Evolutionary conservation across 169 alveolate species (phyloP).

Genomic region (Plasmodium chabaudi): DNA sequence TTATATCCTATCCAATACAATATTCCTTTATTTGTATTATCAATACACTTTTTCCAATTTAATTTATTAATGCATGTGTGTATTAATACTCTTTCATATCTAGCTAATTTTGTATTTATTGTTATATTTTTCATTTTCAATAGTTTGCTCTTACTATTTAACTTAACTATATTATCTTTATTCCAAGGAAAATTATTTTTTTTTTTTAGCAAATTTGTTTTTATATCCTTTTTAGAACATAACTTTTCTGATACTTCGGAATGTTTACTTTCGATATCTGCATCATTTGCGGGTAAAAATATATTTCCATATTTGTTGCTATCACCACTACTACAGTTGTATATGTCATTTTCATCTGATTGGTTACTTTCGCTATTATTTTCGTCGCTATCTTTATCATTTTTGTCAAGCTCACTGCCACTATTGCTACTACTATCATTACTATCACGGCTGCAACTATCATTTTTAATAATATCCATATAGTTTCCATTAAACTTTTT

Average conservation of each 20-base stretch:
- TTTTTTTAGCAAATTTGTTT: not conserved
- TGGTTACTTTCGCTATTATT: not conserved
- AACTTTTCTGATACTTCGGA: not conserved
- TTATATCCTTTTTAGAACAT: not conserved
- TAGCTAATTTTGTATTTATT: constrained; percentile 67
- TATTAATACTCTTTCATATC: constrained; percentile 73
- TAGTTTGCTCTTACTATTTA: constrained; percentile 4
- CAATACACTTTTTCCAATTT: constrained; percentile 73
- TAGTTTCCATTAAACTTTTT: not conserved
- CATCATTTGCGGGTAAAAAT: not conserved
- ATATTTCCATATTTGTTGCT: not conserved
- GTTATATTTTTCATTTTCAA: constrained; percentile 30
- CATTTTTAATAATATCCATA: not conserved
- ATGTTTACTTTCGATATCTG: not conserved
- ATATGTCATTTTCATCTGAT: not conserved
- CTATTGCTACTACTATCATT: constrained; percentile 4
- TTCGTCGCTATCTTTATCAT: not conserved
- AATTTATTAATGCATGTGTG: constrained; percentile 68
- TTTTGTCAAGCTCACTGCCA: not conserved
- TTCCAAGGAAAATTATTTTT: constrained; percentile 54
- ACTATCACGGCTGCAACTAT: not conserved
- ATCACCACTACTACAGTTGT: not conserved
- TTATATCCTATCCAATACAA: constrained; percentile 76
- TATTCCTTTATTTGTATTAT: constrained; percentile 48
- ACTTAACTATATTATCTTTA: constrained; percentile 54